These are phyloP conservation scores for Phytophthora litchii DNA, from an alignment of 352 stramenopile genomes.

Conservation along the genomic window DNA sequence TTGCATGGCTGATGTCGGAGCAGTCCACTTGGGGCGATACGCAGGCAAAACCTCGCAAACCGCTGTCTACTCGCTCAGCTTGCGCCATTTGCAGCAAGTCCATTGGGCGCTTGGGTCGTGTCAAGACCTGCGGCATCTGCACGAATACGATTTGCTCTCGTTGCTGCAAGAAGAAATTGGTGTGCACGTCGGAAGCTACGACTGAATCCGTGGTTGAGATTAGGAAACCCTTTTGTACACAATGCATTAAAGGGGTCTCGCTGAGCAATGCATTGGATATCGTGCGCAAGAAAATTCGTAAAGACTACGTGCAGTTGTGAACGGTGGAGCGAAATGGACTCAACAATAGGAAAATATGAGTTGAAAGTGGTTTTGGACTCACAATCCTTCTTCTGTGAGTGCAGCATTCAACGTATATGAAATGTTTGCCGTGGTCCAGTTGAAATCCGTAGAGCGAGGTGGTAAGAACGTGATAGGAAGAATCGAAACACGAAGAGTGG, in stretches of 20 bases:
- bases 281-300: conserved; percentile 21
- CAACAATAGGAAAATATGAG: too few relatives aligned
- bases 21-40: conserved; percentile 15
- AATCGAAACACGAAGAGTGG: too few relatives aligned
- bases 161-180: conserved; percentile 34
- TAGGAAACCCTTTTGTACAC: conserved; percentile 27
- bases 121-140: conserved; percentile 27
- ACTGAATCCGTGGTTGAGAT: conserved; percentile 10
- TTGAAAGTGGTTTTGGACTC: too few relatives aligned
- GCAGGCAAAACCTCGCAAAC: conserved; percentile 12
- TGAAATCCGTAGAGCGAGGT: too few relatives aligned
- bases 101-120: conserved; percentile 13
- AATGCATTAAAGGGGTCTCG: conserved; percentile 21
- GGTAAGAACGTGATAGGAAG: too few relatives aligned
- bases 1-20: conserved; percentile 42
- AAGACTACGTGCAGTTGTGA: too few relatives aligned
- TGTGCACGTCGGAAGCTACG: conserved; percentile 11
- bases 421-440: too few relatives aligned
- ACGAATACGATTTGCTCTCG: conserved; percentile 28
- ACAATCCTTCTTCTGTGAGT: too few relatives aligned
- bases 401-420: too few relatives aligned
- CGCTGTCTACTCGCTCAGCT: conserved; percentile 14
- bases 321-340: too few relatives aligned
- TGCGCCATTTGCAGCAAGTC: conserved; percentile 31
- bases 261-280: conserved; percentile 19